Base-by-base conservation (phyloP, 2,329 filamentous ascomycete species). In the Alternaria sp. region DNA sequence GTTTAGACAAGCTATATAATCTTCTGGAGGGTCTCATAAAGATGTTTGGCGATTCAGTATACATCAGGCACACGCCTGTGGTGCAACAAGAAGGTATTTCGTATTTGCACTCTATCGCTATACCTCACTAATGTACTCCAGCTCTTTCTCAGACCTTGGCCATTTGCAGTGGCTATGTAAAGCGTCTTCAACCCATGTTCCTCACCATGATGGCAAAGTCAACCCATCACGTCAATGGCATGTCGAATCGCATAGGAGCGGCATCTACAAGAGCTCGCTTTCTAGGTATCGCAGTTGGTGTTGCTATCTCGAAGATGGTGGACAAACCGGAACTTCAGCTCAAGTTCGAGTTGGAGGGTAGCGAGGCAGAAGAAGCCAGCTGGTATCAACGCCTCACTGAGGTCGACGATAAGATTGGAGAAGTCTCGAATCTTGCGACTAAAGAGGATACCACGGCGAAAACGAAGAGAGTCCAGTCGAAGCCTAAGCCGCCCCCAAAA, bases 261-360 rank as follows among this genome's bases (percentile, higher is more conserved):
- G 90, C 93, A 5, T 93, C 96, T 44, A 83, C 84, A 7, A 87
- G 90, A 67, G 90, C 92, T 15, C 88, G 93, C 17, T 92, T 97
- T 69, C 84, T 99, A 1, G 96, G 96, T 0, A 96, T 99, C 89
- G 85, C 92, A 3, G 89, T 97, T 30, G 96, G 93, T 5, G 93
- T 93, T 68, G 88, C 90, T 1, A 82, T 91, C 3, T 90, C 88
- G 0, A 82, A 82, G 49, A 80, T 97, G 52, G 83, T 89, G 13
- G 91, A 92, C 69, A 83, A 86, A 59, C 86, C 85, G 25, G 90
- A 90, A 9, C 90, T 90, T 61, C 88, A 85, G 59, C 89, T 99
- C 76, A 89, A 91, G 63, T 98, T 99, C 73, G 90, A 94, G 40
- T 87, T 94, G 73, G 91, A 96, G 19, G 93, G 96, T 62, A 89